A percentile compares a stretch with the other conserved stretches of the same genome.
Conservation (phyloP, 2,329 filamentous ascomycete species). For the Neospermospora avenae region DNA sequence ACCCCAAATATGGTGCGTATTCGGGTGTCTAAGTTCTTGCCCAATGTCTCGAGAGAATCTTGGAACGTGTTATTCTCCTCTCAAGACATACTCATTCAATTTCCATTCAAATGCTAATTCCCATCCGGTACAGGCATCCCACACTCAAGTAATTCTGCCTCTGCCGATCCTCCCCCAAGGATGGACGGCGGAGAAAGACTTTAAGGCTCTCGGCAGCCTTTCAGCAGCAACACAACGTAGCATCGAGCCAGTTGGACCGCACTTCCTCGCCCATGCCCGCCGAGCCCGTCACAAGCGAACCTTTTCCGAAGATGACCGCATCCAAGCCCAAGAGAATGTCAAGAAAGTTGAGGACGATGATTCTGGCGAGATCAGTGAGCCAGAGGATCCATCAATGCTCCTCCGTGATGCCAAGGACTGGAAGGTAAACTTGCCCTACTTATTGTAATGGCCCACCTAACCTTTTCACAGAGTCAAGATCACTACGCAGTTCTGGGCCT, state of each 20-base stretch:
- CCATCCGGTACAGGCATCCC: not conserved
- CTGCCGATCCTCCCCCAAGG: constrained; percentile 74
- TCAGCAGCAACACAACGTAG: constrained; percentile 77
- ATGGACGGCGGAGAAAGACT: constrained; percentile 88
- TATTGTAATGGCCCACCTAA: constrained; percentile 14
- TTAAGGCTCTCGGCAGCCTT: constrained; percentile 77
- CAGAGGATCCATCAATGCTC: constrained; percentile 89
- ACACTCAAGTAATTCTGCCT: constrained; percentile 49
- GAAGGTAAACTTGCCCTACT: constrained; percentile 64
- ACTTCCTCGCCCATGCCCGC: constrained; percentile 96
- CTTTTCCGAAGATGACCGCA: constrained; percentile 97
- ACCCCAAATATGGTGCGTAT: no score
- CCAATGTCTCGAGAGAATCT: no score
- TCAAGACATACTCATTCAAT: no score
- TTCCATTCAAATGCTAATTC: no score
- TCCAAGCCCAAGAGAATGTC: constrained; percentile 90
- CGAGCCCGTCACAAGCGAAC: constrained; percentile 95
- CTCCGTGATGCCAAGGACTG: constrained; percentile 96
- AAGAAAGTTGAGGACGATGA: constrained; percentile 95
- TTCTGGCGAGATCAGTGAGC: constrained; percentile 85
- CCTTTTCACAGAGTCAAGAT: constrained; percentile 69
- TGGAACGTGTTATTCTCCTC: no score
- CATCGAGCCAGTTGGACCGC: constrained; percentile 93
- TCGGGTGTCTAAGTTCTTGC: no score
- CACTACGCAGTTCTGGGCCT: constrained; percentile 96